Evolutionary conservation across 2,329 filamentous ascomycete genomes (phyloP).

Genomic region (Juglanconis juglandina): DNA sequence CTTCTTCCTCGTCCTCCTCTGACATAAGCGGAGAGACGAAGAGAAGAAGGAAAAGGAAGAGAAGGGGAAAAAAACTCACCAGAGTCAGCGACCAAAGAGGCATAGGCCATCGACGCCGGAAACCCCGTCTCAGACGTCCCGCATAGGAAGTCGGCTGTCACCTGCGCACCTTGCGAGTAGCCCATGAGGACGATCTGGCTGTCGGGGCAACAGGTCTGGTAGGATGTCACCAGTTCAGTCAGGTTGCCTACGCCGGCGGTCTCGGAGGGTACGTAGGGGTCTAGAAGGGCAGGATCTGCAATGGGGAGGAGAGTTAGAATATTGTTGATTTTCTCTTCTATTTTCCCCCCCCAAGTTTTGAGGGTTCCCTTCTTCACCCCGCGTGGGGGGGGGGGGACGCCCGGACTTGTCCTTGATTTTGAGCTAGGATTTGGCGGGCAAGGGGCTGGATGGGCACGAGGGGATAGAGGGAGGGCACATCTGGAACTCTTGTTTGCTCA

Average conservation of each 20-base stretch:
- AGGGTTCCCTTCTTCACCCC: too few relatives aligned
- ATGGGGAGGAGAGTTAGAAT: neutral
- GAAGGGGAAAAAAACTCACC: slow-evolving; percentile 10
- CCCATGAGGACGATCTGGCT: slow-evolving; percentile 33
- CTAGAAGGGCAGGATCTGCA: slow-evolving; percentile 25
- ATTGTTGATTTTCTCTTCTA: neutral
- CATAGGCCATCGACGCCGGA: slow-evolving; percentile 15
- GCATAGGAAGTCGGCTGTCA: slow-evolving; percentile 28
- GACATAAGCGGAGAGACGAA: too few relatives aligned
- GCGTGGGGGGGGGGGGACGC: too few relatives aligned
- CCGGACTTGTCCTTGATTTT: too few relatives aligned
- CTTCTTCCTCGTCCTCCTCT: too few relatives aligned
- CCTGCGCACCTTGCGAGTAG: slow-evolving; percentile 29
- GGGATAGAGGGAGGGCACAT: too few relatives aligned
- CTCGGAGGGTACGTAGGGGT: slow-evolving; percentile 27
- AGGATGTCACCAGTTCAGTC: slow-evolving; percentile 26
- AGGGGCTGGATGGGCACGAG: too few relatives aligned
- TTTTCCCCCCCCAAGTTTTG: neutral
- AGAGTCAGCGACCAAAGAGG: slow-evolving; percentile 12
- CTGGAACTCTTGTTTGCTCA: too few relatives aligned
- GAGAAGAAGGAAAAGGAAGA: neutral
- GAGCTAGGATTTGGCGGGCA: too few relatives aligned
- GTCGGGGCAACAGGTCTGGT: slow-evolving; percentile 27
- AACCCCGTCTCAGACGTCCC: slow-evolving; percentile 22
- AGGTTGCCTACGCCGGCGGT: slow-evolving; percentile 29